phyloP scores from a whole-genome alignment of 208 protist genomes.

The Blechomonas ayalai region DNA sequence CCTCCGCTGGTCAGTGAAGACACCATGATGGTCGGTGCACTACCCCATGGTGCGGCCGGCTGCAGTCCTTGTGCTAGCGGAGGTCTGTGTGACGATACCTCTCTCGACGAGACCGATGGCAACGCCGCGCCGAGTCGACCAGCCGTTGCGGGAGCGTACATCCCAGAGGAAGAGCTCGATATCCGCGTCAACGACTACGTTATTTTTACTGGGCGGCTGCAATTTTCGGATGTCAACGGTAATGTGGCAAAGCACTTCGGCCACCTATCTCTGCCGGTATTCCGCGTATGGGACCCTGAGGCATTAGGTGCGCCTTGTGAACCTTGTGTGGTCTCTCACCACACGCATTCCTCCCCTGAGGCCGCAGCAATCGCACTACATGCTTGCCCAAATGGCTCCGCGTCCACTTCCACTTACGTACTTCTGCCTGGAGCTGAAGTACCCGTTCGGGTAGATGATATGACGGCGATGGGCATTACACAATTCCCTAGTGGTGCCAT shows the following conservation, averaged over 20 bases:
- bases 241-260: slow-evolving; percentile 3
- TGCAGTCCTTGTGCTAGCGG: too few species aligned
- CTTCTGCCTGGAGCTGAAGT: slow-evolving; percentile 8
- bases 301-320: too few species aligned
- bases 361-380: too few species aligned
- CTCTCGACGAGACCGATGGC: not conserved
- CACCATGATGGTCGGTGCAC: not conserved
- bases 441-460: slow-evolving; percentile 1
- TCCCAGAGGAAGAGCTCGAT: slow-evolving; percentile 1
- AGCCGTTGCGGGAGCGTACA: not conserved
- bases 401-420: slow-evolving; percentile 3
- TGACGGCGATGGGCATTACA: slow-evolving; percentile 2
- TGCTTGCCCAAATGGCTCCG: too few species aligned
- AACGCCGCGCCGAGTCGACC: not conserved
- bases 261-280: too few species aligned
- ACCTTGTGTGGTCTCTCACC: too few species aligned
- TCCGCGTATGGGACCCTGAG: too few species aligned
- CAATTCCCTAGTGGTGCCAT: not conserved
- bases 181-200: slow-evolving; percentile 48
- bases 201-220: slow-evolving; percentile 28
- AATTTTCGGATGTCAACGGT: slow-evolving; percentile 36
- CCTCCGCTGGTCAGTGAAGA: not conserved
- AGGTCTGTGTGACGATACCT: too few species aligned
- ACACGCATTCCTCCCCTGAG: too few species aligned
- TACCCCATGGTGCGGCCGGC: too few species aligned